Conservation (phyloP, 192 early-diverging fungal species). For the Chytriomyces sp. region DNA sequence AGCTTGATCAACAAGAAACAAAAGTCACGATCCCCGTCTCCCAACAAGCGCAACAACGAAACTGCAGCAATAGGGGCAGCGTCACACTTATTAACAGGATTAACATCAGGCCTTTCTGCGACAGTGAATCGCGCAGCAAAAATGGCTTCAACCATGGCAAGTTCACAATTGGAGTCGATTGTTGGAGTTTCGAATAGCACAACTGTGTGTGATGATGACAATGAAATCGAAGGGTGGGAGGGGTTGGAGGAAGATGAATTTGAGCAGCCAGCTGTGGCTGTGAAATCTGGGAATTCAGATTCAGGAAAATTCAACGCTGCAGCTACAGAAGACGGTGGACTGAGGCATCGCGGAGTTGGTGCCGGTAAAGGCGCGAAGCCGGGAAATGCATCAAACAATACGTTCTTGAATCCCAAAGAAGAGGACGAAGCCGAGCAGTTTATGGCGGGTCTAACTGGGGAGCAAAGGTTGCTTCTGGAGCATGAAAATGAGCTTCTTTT, state of each 20-base stretch:
- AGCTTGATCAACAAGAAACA: slow-evolving; percentile 1
- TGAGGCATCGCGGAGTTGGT: not conserved
- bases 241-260: slow-evolving; percentile 5
- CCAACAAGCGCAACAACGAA: not conserved
- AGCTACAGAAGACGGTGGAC: not conserved
- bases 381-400: not conserved
- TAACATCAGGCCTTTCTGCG: slow-evolving; percentile 12
- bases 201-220: not conserved
- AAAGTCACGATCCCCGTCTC: not conserved
- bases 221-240: slow-evolving; percentile 16
- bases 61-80: not conserved
- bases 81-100: not conserved
- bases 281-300: slow-evolving; percentile 8
- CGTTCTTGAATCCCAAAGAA: not conserved
- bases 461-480: slow-evolving; percentile 45
- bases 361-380: not conserved
- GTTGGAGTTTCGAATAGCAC: not conserved
- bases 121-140: slow-evolving; percentile 25
- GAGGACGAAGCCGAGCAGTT: slow-evolving; percentile 41
- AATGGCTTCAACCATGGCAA: slow-evolving; percentile 15
- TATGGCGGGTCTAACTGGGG: slow-evolving; percentile 19
- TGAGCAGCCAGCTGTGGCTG: not conserved
- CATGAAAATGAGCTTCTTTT: slow-evolving; percentile 46
- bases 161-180: slow-evolving; percentile 14
- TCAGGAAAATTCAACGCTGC: not conserved